Evolutionary conservation across 1,139 yeast species (phyloP).

Genomic region (Magnusiomyces tetraspermus): DNA sequence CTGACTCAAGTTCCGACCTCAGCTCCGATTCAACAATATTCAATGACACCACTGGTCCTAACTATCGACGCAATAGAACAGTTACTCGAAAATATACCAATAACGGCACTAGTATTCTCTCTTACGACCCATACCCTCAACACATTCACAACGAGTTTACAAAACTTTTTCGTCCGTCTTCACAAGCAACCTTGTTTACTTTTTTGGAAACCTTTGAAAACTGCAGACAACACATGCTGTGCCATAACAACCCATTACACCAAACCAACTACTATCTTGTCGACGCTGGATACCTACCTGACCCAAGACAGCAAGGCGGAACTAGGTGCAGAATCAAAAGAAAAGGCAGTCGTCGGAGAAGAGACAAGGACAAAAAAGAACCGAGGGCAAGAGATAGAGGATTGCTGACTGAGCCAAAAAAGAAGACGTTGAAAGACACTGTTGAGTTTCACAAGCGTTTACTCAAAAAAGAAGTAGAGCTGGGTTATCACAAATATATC

Average conservation of each 20-base stretch:
- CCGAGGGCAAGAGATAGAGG: too few species aligned
- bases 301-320: too few species aligned
- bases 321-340: too few species aligned
- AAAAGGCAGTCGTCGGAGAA: too few species aligned
- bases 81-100: background rate
- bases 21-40: too few species aligned
- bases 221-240: background rate
- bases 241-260: slow-evolving; percentile 1
- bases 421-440: background rate
- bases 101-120: background rate
- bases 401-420: slow-evolving; percentile 1
- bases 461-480: slow-evolving; percentile 3
- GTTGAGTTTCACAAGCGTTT: slow-evolving; percentile 1
- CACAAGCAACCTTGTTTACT: background rate
- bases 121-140: background rate
- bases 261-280: background rate
- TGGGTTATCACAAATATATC: slow-evolving; percentile 1
- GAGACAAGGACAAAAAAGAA: too few species aligned
- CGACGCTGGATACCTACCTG: slow-evolving; percentile 3
- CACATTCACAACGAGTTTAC: background rate
- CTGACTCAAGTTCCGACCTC: background rate
- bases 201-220: slow-evolving; percentile 1
- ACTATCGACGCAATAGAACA: too few species aligned
- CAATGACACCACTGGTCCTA: too few species aligned
- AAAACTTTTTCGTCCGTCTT: background rate